Evolutionary conservation across 164 flowering plant species (phyloP), one percentile per base, ranked within the genome.

Genomic region (Stephania cephalantha): DNA sequence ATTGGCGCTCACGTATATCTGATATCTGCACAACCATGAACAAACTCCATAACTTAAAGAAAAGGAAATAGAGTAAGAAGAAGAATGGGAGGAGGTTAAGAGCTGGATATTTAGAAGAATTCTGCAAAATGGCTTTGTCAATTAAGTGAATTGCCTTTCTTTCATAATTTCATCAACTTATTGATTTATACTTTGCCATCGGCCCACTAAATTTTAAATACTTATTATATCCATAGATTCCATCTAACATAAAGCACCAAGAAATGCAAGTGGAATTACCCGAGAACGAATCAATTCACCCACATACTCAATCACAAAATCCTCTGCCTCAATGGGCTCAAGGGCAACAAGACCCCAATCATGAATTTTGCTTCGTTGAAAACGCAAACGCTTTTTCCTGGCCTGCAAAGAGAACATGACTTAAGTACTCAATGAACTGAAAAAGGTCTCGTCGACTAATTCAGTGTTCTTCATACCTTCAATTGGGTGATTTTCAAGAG

Each of bases 341-440:
- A 87, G 80, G 25, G 97, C 98, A 82, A 96, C 86, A 83, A 96
- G 88, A 82, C 99, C 99, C 99, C 98, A 96, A 75, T 94, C 99
- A 86, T 96, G 99, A 72, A 96, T 96, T 85, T 90, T 96, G 84
- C 99, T 96, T 55, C 92, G 83, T 76, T 96, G 99, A 75, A 96
- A 96, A 55, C 98, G 93, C 46, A 94, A 69, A 12, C 88, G 92
- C 79, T 96, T 96, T 80, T 96, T 96, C 84, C 99, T 88, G 67
- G 99, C 97, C 99, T 96, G 83, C n/a, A 70, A 82, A 69, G 42
- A 70, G 18, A 45, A 50, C 53, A 53, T 55, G 18, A 82, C n/a
- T 25, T 29, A 10, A 53, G 72, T 9, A 31, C 3, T 25, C 46
- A 73, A 9, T 18, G 48, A 50, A 69, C 69, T 72, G 42, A 4